Base-by-base conservation (phyloP, 257 asterid genomes). In the Solanum appendiculatum region DNA sequence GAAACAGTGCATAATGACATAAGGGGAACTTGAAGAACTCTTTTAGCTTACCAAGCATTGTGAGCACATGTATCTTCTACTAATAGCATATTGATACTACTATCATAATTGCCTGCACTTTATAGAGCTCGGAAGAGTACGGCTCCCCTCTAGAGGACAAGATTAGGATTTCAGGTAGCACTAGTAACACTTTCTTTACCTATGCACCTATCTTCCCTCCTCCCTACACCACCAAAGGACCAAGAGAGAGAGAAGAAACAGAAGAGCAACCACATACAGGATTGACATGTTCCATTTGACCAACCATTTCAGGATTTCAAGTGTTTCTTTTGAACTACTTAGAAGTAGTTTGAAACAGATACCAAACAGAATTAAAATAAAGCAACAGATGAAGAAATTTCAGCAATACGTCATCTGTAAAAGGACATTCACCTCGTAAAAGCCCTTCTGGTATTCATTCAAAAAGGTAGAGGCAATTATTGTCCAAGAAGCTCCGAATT, bases 401-500 rank as follows among this genome's bases (percentile, higher is more conserved):
- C 51, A 82, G 33, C 51, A 0, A 64, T 60, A 81, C 48, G 31
- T 84, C 86, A 37, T 60, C 37, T 16, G 78, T 69, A 86, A 88
- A 84, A 51, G 66, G 82, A 73, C 44, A 86, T 5, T 90, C 89
- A 97, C 99, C 99, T 94, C 96, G 23, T 92, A 97, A 40, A 86
- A 91, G 86, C 92, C 97, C 91, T 94, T 95, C 90, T 95, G 93
- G 86, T 72, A 87, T 92, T 93, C 99, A 73, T 95, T 88, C 86
- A 97, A 80, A 87, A 97, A 97, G 82, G 78, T 92, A 85, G 99
- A 93, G 86, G 99, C 96, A 72, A 96, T 88, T 54, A 95, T 88
- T 51, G 93, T 88, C 99, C 99, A 95, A 63, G 96, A 92, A 89
- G 92, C 92, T 88, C 98, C 99, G 84, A 97, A 95, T 86, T 91